Percentiles rank a stretch among this genome's conserved stretches.
These are phyloP conservation scores for Vitellaria paradoxa DNA, from an alignment of 179 eudicot species.

Conservation along the genomic window DNA sequence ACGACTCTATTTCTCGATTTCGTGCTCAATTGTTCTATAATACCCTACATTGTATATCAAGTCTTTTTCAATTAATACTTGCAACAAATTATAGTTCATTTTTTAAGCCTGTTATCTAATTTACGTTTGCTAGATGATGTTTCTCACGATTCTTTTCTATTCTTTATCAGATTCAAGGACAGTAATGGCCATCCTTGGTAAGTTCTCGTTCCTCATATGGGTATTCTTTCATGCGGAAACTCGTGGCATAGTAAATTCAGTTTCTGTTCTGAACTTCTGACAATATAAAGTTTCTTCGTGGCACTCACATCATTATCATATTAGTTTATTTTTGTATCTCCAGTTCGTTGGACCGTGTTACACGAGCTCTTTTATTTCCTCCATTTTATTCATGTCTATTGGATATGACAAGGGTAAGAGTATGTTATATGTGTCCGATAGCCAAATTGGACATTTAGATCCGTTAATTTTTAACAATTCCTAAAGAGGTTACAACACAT, in stretches of 20 bases:
- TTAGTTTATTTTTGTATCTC: background rate
- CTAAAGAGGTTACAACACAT: too few species aligned
- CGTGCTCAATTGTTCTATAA: background rate
- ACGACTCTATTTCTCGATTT: background rate
- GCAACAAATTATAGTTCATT: background rate
- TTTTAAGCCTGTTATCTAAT: background rate
- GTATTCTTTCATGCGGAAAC: background rate
- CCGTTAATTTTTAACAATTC: too few species aligned
- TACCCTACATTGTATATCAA: background rate
- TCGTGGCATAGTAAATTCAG: background rate
- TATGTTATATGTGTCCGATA: too few species aligned
- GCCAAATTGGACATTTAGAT: too few species aligned
- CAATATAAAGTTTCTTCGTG: background rate
- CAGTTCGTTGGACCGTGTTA: background rate
- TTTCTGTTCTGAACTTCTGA: background rate
- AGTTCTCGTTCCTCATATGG: constrained; percentile 11
- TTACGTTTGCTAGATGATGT: background rate
- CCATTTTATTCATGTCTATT: too few species aligned
- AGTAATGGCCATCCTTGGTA: constrained; percentile 66
- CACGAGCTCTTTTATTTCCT: too few species aligned
- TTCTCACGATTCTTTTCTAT: constrained; percentile 7
- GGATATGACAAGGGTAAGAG: too few species aligned
- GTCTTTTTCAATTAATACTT: background rate
- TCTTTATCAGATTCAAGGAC: constrained; percentile 86
- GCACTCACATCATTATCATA: background rate